Evolutionary conservation across 345 rosid species (phyloP).

Genomic region (Hibiscus mutabilis): DNA sequence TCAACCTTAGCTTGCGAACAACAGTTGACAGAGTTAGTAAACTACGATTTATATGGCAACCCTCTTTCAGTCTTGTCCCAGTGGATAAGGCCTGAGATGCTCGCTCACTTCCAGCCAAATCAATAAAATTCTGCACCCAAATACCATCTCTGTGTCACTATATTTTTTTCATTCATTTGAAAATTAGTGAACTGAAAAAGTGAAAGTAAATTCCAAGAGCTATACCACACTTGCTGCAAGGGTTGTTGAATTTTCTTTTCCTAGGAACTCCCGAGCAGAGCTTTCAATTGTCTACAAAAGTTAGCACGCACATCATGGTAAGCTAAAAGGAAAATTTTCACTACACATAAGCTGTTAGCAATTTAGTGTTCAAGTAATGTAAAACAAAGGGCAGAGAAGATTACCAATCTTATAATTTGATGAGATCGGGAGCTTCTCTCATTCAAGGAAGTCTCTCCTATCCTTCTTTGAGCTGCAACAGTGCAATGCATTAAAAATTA

Average conservation of each 20-base stretch:
- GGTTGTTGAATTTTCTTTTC: conserved; percentile 84
- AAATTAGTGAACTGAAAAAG: background rate
- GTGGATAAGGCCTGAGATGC: conserved; percentile 90
- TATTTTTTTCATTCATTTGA: background rate
- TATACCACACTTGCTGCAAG: conserved; percentile 90
- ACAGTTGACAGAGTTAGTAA: conserved; percentile 90
- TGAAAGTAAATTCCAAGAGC: conserved; percentile 10
- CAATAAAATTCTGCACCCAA: conserved; percentile 72
- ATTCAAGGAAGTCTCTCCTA: conserved; percentile 86
- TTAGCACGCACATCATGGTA: conserved; percentile 4
- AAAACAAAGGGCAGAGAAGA: conserved; percentile 14
- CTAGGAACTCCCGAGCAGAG: conserved; percentile 89
- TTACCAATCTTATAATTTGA: conserved; percentile 92
- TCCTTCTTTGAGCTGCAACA: conserved; percentile 76
- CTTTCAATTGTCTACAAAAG: conserved; percentile 79
- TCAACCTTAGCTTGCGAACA: conserved; percentile 90
- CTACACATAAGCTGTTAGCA: background rate
- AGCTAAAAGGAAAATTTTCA: conserved; percentile 1
- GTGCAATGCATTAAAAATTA: conserved; percentile 1
- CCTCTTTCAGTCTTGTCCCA: conserved; percentile 92
- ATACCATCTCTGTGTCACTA: conserved; percentile 8
- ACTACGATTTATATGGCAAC: conserved; percentile 96
- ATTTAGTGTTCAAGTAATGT: conserved; percentile 13
- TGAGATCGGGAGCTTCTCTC: conserved; percentile 99
- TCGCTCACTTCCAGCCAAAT: conserved; percentile 97